Base-by-base conservation (phyloP, 495 filamentous ascomycete species). In the Xylaria grammica region DNA sequence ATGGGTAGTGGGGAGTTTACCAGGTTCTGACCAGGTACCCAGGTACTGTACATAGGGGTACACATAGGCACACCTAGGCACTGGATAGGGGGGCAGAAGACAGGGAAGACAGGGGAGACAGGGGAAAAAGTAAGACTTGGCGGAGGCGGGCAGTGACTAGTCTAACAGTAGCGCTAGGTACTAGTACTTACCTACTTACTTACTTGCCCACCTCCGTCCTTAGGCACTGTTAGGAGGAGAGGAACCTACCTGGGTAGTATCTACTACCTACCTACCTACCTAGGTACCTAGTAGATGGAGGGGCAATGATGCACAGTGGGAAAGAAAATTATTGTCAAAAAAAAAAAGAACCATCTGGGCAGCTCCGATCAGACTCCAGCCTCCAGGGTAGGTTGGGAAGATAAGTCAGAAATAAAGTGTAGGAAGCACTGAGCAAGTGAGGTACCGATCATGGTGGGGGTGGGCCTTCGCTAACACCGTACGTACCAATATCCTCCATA, bases 221-320 rank as follows among this genome's bases (percentile, higher is more conserved):
- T n/a, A n/a, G n/a, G n/a, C n/a, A n/a, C n/a, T n/a, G n/a, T n/a
- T n/a, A n/a, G n/a, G n/a, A n/a, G n/a, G n/a, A n/a, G n/a, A n/a
- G n/a, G n/a, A n/a, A n/a, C n/a, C n/a, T n/a, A n/a, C n/a, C n/a
- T n/a, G n/a, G n/a, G n/a, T n/a, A n/a, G n/a, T n/a, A n/a, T n/a
- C n/a, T n/a, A n/a, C n/a, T n/a, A n/a, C n/a, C n/a, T n/a, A n/a
- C n/a, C n/a, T n/a, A n/a, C 42, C 56, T 42, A 59, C 42, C 19
- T 32, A 20, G 15, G 27, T n/a, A n/a, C 49, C 56, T 56, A 58
- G 44, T 63, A 51, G 66, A 70, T 68, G 67, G 69, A 72, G 70
- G 70, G 70, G 70, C 68, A 72, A 69, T 27, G 62, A 49, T 61
- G 63, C 58, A 60, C 67, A 60, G 66, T 59, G 65, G 45, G 40